Evolutionary conservation across 495 filamentous ascomycete genomes (phyloP).

Genomic region (Aspergillus conjunctus): DNA sequence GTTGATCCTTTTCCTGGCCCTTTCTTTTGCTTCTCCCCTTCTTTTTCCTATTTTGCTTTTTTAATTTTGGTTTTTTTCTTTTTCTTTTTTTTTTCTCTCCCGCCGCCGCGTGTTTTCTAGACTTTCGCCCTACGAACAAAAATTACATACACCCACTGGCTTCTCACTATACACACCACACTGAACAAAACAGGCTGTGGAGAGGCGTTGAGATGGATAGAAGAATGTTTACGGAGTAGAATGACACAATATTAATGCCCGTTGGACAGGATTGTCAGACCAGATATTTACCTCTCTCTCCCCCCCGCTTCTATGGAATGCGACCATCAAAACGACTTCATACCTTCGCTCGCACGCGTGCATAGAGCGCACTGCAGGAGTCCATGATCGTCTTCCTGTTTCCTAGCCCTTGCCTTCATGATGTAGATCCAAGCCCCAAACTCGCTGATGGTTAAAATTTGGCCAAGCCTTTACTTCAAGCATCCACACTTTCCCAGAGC

Average conservation of each 20-base stretch:
- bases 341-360: neutral
- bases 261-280: neutral
- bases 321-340: conserved; percentile 13
- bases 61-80: neutral
- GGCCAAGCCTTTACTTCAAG: neutral
- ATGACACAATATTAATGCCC: too few species aligned
- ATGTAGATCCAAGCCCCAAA: neutral
- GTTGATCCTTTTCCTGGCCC: neutral
- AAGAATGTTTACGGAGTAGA: too few species aligned
- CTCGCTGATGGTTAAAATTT: neutral
- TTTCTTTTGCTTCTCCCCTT: neutral
- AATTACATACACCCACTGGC: neutral
- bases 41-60: neutral
- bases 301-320: conserved; percentile 21
- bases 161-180: neutral
- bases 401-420: neutral
- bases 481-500: too few species aligned
- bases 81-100: neutral
- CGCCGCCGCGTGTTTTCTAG: neutral
- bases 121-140: neutral
- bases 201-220: too few species aligned
- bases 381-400: neutral
- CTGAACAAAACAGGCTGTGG: too few species aligned
- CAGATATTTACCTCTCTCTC: neutral
- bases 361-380: conserved; percentile 1